These are phyloP conservation scores for Elaeis guineensis DNA, from an alignment of 176 grass and related monocot genomes.

Conservation along the genomic window DNA sequence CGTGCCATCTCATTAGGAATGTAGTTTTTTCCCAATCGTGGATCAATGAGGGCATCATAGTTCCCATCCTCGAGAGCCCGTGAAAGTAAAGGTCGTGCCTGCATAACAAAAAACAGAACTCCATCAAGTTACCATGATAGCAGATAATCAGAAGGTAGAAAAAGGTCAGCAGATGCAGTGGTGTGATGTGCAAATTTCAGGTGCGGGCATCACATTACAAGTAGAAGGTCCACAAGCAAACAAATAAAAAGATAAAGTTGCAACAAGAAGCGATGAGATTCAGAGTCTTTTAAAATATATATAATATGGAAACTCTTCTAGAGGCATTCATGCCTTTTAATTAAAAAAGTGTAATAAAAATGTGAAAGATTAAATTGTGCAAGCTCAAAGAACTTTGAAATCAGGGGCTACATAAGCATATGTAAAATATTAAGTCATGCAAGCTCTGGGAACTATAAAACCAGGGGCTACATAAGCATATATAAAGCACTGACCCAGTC, in stretches of 20 bases:
- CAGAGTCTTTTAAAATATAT: no score
- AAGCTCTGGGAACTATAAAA: neutral
- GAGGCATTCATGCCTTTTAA: no score
- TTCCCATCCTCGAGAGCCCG: neutral
- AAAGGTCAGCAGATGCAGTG: no score
- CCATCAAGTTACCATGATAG: neutral
- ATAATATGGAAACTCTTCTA: no score
- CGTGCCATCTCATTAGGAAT: conserved; percentile 5
- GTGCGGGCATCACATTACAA: no score
- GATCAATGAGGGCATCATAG: neutral
- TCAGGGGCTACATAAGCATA: neutral
- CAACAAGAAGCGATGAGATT: no score
- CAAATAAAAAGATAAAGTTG: no score
- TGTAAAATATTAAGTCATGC: neutral
- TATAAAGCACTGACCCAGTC: neutral
- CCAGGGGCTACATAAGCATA: neutral
- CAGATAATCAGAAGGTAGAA: neutral
- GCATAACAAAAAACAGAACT: neutral
- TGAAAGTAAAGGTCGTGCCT: neutral
- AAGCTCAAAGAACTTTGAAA: neutral
- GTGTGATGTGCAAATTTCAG: no score
- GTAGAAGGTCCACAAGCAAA: no score
- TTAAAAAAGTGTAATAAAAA: neutral
- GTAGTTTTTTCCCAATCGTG: neutral
- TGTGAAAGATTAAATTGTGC: neutral